phyloP scores from a whole-genome alignment of 805 yeast species.

The Ogataea kodamae region DNA sequence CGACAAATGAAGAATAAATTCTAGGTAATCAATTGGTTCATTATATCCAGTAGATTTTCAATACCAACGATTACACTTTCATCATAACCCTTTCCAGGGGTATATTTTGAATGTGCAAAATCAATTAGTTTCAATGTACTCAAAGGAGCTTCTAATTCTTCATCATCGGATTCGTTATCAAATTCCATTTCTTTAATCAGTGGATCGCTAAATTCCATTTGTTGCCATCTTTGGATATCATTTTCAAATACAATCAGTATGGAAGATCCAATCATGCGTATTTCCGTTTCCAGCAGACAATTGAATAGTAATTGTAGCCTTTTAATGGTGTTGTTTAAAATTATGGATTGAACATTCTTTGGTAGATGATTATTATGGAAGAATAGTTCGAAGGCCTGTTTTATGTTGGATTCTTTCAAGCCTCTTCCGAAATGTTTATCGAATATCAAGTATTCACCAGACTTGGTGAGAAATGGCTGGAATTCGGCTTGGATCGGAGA shows the following conservation, averaged over 20 bases:
- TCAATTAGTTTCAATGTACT: slow-evolving; percentile 73
- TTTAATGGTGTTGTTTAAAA: slow-evolving; percentile 46
- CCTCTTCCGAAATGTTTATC: slow-evolving; percentile 72
- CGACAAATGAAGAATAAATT: slow-evolving; percentile 38
- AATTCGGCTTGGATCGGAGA: slow-evolving; percentile 19
- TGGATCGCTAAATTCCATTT: slow-evolving; percentile 39
- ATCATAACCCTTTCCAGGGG: slow-evolving; percentile 66
- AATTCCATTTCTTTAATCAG: slow-evolving; percentile 26
- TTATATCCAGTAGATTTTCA: slow-evolving; percentile 49
- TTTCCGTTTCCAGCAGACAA: slow-evolving; percentile 58
- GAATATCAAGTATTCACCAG: slow-evolving; percentile 44
- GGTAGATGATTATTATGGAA: slow-evolving; percentile 38
- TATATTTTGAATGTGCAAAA: slow-evolving; percentile 78
- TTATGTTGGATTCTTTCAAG: slow-evolving; percentile 42
- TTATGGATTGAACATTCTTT: slow-evolving; percentile 30
- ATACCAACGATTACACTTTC: slow-evolving; percentile 69
- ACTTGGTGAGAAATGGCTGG: slow-evolving; percentile 4
- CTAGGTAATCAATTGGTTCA: slow-evolving; percentile 32
- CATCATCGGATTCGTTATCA: slow-evolving; percentile 28
- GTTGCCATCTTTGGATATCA: slow-evolving; percentile 53
- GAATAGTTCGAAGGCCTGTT: slow-evolving; percentile 43
- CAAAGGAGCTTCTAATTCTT: slow-evolving; percentile 30
- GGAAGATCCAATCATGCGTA: slow-evolving; percentile 68
- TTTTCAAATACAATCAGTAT: slow-evolving; percentile 72
- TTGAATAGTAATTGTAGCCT: slow-evolving; percentile 65